phyloP scores from a whole-genome alignment of 2,329 filamentous ascomycete species.

The Gaeumannomyces tritici region DNA sequence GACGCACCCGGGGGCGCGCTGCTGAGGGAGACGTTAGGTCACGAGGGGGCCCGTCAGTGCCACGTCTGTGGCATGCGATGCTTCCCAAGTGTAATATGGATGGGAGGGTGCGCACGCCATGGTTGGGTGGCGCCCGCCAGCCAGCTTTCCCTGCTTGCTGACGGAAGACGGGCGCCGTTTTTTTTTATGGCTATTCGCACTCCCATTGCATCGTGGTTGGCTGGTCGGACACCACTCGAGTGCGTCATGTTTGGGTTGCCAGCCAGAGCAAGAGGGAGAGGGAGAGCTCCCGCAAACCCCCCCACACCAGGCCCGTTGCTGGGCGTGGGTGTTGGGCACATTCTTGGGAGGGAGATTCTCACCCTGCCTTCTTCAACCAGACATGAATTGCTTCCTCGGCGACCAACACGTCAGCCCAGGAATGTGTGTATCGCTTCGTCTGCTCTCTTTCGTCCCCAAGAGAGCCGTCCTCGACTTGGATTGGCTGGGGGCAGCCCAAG shows the following conservation, averaged over 20 bases:
- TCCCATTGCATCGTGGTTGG: background rate
- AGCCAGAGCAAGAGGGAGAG: too few species aligned
- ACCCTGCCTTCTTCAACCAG: too few species aligned
- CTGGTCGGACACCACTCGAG: background rate
- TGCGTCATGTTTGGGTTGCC: background rate
- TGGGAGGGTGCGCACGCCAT: background rate
- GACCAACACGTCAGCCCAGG: background rate
- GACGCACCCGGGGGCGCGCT: background rate
- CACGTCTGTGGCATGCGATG: background rate
- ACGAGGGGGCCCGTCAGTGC: background rate
- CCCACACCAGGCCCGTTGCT: background rate
- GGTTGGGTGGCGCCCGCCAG: too few species aligned
- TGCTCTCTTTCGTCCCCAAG: background rate
- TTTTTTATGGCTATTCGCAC: too few species aligned
- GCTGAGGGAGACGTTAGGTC: background rate
- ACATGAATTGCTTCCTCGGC: background rate
- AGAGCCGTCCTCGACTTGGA: background rate
- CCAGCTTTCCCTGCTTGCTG: background rate
- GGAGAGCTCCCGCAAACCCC: background rate
- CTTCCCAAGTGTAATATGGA: background rate
- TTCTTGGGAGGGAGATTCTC: background rate
- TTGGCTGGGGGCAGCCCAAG: background rate
- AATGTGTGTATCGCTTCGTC: background rate
- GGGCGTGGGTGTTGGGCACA: background rate
- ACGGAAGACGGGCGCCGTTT: background rate